Base-by-base conservation (phyloP, 257 asterid genomes). In the Salvia splendens region DNA sequence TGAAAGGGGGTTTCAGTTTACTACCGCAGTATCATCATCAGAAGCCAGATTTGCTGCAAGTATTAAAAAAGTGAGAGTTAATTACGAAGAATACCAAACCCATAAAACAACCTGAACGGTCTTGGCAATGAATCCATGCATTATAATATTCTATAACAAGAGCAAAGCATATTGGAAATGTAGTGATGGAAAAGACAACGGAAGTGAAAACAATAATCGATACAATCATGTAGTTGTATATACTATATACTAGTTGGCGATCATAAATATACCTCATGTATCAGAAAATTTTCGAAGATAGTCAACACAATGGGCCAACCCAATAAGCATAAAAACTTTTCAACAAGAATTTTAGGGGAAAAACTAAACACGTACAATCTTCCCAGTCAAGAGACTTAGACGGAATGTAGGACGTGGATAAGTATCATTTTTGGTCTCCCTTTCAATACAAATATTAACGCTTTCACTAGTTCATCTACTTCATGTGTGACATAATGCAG, bases 21-120 rank as follows among this genome's bases (percentile, higher is more conserved):
- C 78, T 84, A 91, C 97, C 97, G 11, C 76, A 50, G 65, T 40
- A 64, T 83, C 92, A 61, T 86, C 90, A 71, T 90, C 97, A 49
- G 85, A 82, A 28, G 69, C 75, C 64, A 77, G 57, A 69, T 86
- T 75, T 61, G 96, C 96, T 86, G 89, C 89, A 74, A 32, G 63
- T 49, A 77, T 56, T 5, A 71, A 7, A 56, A 24, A 71, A 65
- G 24, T 38, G 15, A 5, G 65, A 1, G 68, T 72, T 56, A 75
- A 64, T 51, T 20, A 51, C n/a, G 12, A 12, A 2, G 36, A 69
- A 64, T 35, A 65, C 16, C 48, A 17, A 17, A 16, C 8, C 67
- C 14, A 47, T n/a, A 30, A 41, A 48, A n/a, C 35, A 30, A 58
- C 36, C 14, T 2, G 61, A 70, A 55, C 40, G 54, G 49, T 38